A percentile compares a stretch with the other conserved stretches of the same genome.
phyloP scores from a whole-genome alignment of 441 rosid genomes.

The Metrosideros polymorpha region DNA sequence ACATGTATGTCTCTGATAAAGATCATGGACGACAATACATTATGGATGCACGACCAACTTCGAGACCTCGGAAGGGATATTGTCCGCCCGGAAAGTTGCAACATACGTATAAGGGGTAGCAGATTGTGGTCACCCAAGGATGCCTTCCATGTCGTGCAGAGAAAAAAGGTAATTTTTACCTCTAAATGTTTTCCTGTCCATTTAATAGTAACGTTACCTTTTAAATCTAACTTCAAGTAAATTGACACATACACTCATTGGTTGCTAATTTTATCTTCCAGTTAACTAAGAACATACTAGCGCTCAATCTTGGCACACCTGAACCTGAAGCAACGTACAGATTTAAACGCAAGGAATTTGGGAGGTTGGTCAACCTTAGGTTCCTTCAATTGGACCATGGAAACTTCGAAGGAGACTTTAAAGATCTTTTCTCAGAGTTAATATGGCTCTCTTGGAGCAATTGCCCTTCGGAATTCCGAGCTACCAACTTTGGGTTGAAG shows the following conservation, averaged over 20 bases:
- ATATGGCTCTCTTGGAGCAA: neutral
- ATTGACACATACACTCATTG: neutral
- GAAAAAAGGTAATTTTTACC: neutral
- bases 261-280: neutral
- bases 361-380: neutral
- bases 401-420: neutral
- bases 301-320: neutral
- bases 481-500: neutral
- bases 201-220: neutral
- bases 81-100: accelerated
- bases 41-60: neutral
- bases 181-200: neutral
- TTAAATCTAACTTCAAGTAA: neutral
- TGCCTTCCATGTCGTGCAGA: neutral
- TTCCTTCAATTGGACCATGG: neutral
- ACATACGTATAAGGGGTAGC: accelerated
- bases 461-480: neutral
- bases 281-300: neutral
- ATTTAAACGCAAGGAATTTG: neutral
- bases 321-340: neutral
- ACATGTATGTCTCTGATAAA: constrained; percentile 18
- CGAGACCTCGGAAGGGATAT: neutral
- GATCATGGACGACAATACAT: too few relatives aligned
- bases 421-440: neutral
- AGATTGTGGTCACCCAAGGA: neutral